Evolutionary conservation across 2,329 filamentous ascomycete genomes (phyloP), one percentile per base, ranked within the genome.

Genomic region (Cytospora piceae): DNA sequence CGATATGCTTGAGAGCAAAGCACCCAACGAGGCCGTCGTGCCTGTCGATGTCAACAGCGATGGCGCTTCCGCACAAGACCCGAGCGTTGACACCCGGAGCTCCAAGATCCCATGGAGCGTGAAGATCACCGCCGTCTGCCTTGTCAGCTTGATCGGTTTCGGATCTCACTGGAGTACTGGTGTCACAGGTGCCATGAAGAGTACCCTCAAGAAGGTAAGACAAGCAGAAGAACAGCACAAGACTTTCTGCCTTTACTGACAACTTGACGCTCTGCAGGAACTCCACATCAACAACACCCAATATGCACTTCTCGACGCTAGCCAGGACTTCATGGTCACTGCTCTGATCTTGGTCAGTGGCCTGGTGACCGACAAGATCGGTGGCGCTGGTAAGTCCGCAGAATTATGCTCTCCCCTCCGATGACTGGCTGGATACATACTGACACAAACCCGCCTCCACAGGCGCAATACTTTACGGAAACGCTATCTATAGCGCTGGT

Each of bases 261-360:
- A 17, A n/a, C 31, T 24, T 12, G 24, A 24, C 6, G 14, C 24
- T n/a, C 8, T 11, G 37, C 34, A 78, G 77, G 70, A 87, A 78
- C 77, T 88, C 52, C 68, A 82, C 56, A 87, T 89, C 71, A 82
- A 83, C 71, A 89, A 89, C 70, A 82, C 82, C 0, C 81, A 88
- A 69, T 89, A 83, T 70, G 81, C 86, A 0, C 76, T 88, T 0
- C 77, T 89, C 0, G 84, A 87, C 69, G 82, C 85, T 0, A 88
- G 85, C 53, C 83, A 87, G 68, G 81, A 88, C 70, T 89, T 88
- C 65, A 88, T 89, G 82, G 81, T 82, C 17, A 86, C 84, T 0
- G 77, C 81, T 0, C 73, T 88, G 3, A 85, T 88, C 24, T 73
- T 88, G 0, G 65, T 79, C 31, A 85, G 80, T 27, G 86, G 86